Base-by-base conservation (phyloP, 108 stramenopile genomes). In the Skeletonema tropicum region DNA sequence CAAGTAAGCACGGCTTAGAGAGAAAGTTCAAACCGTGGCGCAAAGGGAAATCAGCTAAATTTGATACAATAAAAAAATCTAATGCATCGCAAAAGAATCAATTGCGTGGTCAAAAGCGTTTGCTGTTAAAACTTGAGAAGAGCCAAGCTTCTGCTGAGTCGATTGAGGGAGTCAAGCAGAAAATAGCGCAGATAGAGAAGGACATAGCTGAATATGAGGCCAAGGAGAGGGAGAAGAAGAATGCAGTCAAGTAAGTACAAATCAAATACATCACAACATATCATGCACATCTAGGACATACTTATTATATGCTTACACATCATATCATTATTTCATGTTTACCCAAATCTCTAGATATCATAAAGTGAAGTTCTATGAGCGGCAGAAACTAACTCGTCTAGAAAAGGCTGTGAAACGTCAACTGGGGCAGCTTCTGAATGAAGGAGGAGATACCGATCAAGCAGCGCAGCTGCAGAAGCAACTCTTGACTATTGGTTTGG, bases 1-100 rank as follows among this genome's bases (percentile, higher is more conserved):
- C 87, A 35, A 72, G 80, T 35, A 85, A 76, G 48, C 88, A 91
- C 62, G 90, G 87, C 9, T 75, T 90, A 10, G 88, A 89, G 35
- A 80, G 83, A 13, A 93, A 93, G 67, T 93, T 76, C 83, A 89
- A 90, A 60, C 80, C 94, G 17, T 91, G 90, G 91, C 83, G 92
- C 58, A 85, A 85, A 30, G 88, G 89, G 4, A 91, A 92, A 21
- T 61, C 66, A 9, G 63, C 70, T 30, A 33, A 31, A n/a, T 23
- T 30, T 42, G 9, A 32, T 21, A 10, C 32, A 9, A 31, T 15
- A 12, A 30, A 68, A 81, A 64, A 78, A 59, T 67, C 59, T 49
- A 76, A 70, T 26, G 76, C 59, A 19, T 90, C 91, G 0, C 72
- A 92, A 38, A 90, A 86, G 63, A 85, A 89, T 57, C 86, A 86